Evolutionary conservation across 371 early-diverging fungal species (phyloP).

Genomic region (Mucor mucedo): DNA sequence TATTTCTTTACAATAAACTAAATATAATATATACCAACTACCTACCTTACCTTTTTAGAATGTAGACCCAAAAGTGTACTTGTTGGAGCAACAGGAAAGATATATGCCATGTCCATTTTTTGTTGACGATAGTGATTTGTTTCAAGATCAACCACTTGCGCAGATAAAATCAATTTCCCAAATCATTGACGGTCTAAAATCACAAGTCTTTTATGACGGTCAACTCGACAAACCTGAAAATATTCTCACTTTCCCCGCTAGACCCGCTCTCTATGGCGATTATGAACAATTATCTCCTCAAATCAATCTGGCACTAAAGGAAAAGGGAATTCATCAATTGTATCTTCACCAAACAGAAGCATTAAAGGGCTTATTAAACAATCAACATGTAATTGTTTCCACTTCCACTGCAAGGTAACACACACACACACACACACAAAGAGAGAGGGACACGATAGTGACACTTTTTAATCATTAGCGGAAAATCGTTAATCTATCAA

Average conservation of each 20-base stretch:
- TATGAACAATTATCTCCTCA: constrained; percentile 4
- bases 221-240: constrained; percentile 32
- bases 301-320: constrained; percentile 32
- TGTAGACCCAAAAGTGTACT: constrained; percentile 9
- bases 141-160: constrained; percentile 6
- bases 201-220: constrained; percentile 32
- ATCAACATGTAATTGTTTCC: constrained; percentile 64
- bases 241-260: constrained; percentile 26
- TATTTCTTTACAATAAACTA: neutral
- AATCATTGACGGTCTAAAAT: constrained; percentile 29
- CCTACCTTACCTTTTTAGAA: neutral
- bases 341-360: constrained; percentile 78
- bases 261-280: constrained; percentile 29
- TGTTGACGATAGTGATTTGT: constrained; percentile 5
- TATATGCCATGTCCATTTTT: constrained; percentile 18
- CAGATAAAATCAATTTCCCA: constrained; percentile 10
- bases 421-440: neutral
- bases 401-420: constrained; percentile 72
- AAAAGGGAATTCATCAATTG: constrained; percentile 47
- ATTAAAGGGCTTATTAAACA: constrained; percentile 48
- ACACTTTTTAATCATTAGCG: constrained; percentile 48
- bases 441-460: neutral
- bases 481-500: constrained; percentile 83
- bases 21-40: neutral
- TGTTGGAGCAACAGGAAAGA: constrained; percentile 10